Percentiles rank a stretch among this genome's conserved stretches.
Evolutionary conservation across 768 basidiomycete species (phyloP).

Genomic region (Lyophyllum atratum): DNA sequence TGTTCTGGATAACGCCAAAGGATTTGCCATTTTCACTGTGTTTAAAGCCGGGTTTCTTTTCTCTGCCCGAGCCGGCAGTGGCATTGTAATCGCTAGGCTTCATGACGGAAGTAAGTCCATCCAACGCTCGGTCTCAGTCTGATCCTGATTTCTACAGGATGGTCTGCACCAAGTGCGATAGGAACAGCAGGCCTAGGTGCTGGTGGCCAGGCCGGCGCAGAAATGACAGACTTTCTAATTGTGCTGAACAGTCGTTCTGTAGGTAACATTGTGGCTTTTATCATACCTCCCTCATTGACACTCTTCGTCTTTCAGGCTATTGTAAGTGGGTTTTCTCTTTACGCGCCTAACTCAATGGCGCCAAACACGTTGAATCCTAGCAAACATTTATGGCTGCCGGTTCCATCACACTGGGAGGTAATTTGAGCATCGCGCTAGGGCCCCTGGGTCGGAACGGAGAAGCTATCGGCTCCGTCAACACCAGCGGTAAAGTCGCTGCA

Average conservation of each 20-base stretch:
- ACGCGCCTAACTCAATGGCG: neutral
- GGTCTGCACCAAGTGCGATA: conserved; percentile 95
- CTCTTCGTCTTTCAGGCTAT: conserved; percentile 47
- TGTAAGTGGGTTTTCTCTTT: conserved; percentile 45
- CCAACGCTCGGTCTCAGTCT: neutral
- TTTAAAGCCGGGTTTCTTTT: conserved; percentile 76
- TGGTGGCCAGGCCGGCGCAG: conserved; percentile 81
- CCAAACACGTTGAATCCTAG: conserved; percentile 30
- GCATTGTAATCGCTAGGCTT: conserved; percentile 85
- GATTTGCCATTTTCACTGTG: conserved; percentile 92
- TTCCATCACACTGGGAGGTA: conserved; percentile 87
- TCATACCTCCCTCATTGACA: conserved; percentile 4
- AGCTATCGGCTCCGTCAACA: conserved; percentile 79
- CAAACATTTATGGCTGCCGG: conserved; percentile 94
- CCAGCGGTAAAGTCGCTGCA: conserved; percentile 86
- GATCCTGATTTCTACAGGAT: conserved; percentile 47
- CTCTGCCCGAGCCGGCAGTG: conserved; percentile 82
- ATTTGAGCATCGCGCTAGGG: conserved; percentile 86
- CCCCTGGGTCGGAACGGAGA: conserved; percentile 96
- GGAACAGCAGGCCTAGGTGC: conserved; percentile 90
- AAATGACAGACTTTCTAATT: conserved; percentile 90
- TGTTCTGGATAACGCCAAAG: conserved; percentile 53
- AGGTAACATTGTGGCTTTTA: conserved; percentile 26
- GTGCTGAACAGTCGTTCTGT: conserved; percentile 85
- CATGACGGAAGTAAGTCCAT: conserved; percentile 72